These are phyloP conservation scores for Eutypa lata DNA, from an alignment of 2,329 filamentous ascomycete genomes.

Conservation along the genomic window DNA sequence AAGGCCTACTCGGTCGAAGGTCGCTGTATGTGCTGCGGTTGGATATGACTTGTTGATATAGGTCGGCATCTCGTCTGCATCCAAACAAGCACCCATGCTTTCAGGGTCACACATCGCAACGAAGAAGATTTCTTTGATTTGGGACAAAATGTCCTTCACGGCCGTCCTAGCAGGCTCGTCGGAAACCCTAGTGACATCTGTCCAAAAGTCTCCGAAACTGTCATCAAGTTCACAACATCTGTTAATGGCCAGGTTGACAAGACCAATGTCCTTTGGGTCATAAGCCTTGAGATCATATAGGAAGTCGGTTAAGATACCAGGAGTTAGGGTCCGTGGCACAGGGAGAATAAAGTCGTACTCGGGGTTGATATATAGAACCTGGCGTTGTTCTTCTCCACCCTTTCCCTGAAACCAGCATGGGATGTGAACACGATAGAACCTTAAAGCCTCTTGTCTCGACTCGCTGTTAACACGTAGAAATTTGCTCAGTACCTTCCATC, in stretches of 20 bases:
- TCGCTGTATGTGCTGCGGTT: too few species aligned
- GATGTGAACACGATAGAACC: background rate
- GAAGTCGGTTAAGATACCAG: background rate
- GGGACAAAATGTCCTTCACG: background rate
- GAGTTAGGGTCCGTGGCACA: too few species aligned
- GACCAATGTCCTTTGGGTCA: background rate
- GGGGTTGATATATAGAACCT: background rate
- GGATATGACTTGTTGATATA: background rate
- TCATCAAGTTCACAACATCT: too few species aligned
- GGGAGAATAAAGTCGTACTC: background rate
- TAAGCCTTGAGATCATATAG: background rate
- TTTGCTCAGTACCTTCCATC: too few species aligned
- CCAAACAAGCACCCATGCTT: too few species aligned
- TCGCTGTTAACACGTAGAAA: too few species aligned
- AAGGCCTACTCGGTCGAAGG: too few species aligned
- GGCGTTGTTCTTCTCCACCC: background rate
- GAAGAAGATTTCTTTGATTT: background rate
- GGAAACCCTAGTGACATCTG: background rate
- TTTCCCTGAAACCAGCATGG: background rate
- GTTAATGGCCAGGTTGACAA: too few species aligned
- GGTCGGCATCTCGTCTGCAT: background rate
- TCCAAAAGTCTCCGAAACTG: too few species aligned
- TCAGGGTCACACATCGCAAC: background rate
- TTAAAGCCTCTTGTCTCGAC: too few species aligned
- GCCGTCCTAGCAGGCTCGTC: background rate